A percentile compares a stretch with the other conserved stretches of the same genome.
Conservation (phyloP, 169 alveolate genomes). For the Cryptosporidium viatorum region DNA sequence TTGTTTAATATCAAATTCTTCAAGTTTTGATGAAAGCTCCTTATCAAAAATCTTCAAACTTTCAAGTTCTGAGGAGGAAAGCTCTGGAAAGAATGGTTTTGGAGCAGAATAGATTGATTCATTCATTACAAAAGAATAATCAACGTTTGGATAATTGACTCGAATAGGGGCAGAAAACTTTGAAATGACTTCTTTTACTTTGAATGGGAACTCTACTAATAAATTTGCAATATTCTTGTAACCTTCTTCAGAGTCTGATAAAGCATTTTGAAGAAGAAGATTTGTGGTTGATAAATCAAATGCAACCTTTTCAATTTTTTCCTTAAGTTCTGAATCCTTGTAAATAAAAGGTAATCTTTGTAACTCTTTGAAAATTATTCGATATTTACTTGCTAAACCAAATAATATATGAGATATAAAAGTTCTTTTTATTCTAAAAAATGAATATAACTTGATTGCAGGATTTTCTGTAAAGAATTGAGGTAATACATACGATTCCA, state of each 20-base stretch:
- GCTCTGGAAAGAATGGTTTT: constrained; percentile 25
- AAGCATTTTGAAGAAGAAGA: constrained; percentile 13
- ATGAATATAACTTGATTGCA: constrained; percentile 17
- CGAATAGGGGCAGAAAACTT: constrained; percentile 31
- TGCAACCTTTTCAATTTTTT: not conserved
- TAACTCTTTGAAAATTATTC: constrained; percentile 28
- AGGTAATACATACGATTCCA: constrained; percentile 49
- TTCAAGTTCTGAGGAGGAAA: not conserved
- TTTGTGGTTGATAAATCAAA: not conserved
- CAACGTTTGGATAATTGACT: constrained; percentile 34
- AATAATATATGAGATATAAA: constrained; percentile 40
- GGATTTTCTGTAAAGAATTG: constrained; percentile 61
- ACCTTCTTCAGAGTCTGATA: constrained; percentile 12
- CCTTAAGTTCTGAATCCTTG: constrained; percentile 5
- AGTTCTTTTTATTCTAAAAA: constrained; percentile 18
- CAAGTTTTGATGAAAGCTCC: constrained; percentile 8
- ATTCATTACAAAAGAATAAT: constrained; percentile 29
- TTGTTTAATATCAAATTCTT: constrained; percentile 13
- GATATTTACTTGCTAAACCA: constrained; percentile 54
- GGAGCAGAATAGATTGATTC: constrained; percentile 49
- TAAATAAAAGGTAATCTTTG: constrained; percentile 37
- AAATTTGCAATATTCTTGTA: constrained; percentile 38
- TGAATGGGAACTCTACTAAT: constrained; percentile 27
- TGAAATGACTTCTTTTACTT: constrained; percentile 32
- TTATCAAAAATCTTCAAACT: constrained; percentile 5